Base-by-base conservation (phyloP, 306 rosid species). In the Glycyrrhiza uralensis region DNA sequence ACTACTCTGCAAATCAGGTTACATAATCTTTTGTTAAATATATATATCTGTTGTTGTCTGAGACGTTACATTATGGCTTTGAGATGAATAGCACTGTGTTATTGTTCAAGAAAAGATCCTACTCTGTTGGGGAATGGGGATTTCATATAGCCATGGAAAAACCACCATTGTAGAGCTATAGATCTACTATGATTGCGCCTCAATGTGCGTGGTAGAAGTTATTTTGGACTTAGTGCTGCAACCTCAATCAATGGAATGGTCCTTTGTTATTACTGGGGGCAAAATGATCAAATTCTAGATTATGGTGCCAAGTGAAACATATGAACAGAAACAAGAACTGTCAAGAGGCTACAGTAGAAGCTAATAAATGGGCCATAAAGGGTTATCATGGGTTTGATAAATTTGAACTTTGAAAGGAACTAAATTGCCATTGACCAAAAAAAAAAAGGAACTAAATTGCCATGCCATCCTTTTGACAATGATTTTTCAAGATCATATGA, bases 401-500 rank as follows among this genome's bases (percentile, higher is more conserved):
- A 68, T 33, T 50, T 51, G 23, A 17, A 6, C 6, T 50, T 69
- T 12, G 62, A 17, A 23, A 67, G 47, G 73, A 49, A 19, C 23
- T 42, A 63, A 18, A 24, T 44, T 2, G 24, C n/a, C n/a, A n/a
- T n/a, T n/a, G n/a, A n/a, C n/a, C n/a, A n/a, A n/a, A n/a, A n/a
- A n/a, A n/a, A n/a, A n/a, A 17, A 23, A 67, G 47, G 73, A 49
- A 19, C 23, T 42, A 63, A 18, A 24, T 66, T 17, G 49, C 20
- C 49, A 45, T 13, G 69, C 47, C 59, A 59, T 57, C 32, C 24
- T 71, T 57, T 41, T 54, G 24, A 71, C 30, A 56, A 45, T 39
- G 33, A 26, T 39, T 14, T 22, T 74, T 39, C 13, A 3, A 22
- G 4, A 66, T 19, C 19, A 55, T 50, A 14, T 22, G 41, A 60